Base-by-base conservation (phyloP, 1,139 yeast species). In the Tardiomyces blankii region DNA sequence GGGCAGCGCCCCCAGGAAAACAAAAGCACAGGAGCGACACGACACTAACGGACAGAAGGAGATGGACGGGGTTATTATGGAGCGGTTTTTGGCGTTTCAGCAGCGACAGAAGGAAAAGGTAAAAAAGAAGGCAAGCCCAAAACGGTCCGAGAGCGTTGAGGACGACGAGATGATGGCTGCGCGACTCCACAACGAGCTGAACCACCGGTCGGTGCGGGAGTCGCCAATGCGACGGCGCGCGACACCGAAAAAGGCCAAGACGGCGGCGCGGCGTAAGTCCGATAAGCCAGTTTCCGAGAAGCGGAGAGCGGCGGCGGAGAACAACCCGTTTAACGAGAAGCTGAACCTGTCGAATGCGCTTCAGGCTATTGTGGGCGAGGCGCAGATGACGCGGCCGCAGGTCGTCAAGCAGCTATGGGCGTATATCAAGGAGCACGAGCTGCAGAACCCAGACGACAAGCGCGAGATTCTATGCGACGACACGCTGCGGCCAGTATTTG, bases 331-430 rank as follows among this genome's bases (percentile, higher is more conserved):
- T 48, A 57, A 59, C 43, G 53, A 53, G 32, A 53, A 55, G 21
- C 42, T 69, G 64, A 62, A 62, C 5, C 60, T 82, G 32, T 77
- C 84, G 19, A 21, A 21, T 3, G 74, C 72, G 42, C 68, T 85
- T 38, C 68, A 70, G 40, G 67, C 58, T 3, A 62, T 84, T 21
- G 52, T 76, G 21, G 73, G 70, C 1, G 67, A 57, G 8, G 9
- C 77, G 69, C 63, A 56, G n/a, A 61, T 74, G 46, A 73, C 86
- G 1, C 67, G 95, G 54, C 82, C 93, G 0, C 82, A 81, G 57
- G 80, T 82, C 25, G 89, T 83, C 30, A 82, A 83, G 54, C 66
- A 65, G 42, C 65, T 85, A 18, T 86, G 95, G 95, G 75, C 70
- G 12, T 79, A 86, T 60, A 83, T 86, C 52, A 82, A 80, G 57